A percentile compares a stretch with the other conserved stretches of the same genome.
Conservation (phyloP, 495 filamentous ascomycete species). For the Umbilicaria muhlenbergii region DNA sequence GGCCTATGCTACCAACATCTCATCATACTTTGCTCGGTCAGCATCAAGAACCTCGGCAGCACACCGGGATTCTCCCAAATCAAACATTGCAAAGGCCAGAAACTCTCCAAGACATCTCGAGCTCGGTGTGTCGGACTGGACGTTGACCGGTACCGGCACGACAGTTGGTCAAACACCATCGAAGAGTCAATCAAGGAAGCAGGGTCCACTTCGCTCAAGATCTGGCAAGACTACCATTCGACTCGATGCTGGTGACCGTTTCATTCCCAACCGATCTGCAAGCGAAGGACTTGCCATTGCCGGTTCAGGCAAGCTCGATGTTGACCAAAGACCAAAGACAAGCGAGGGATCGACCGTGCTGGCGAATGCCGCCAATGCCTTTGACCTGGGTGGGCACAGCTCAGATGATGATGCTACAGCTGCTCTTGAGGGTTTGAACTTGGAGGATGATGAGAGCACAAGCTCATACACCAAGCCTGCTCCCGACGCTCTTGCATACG, state of each 20-base stretch:
- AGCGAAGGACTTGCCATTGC: constrained; percentile 75
- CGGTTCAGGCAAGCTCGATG: constrained; percentile 63
- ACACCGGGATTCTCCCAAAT: constrained; percentile 73
- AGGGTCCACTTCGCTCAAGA: constrained; percentile 43
- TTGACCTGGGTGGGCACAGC: constrained; percentile 44
- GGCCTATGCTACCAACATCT: constrained; percentile 57
- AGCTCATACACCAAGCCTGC: constrained; percentile 55
- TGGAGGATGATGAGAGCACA: constrained; percentile 45
- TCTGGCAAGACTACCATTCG: constrained; percentile 65
- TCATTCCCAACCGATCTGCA: constrained; percentile 83
- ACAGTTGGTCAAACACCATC: constrained; percentile 52
- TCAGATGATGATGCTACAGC: constrained; percentile 63
- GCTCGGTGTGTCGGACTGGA: constrained; percentile 83
- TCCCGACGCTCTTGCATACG: constrained; percentile 77
- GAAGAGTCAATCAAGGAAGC: constrained; percentile 48
- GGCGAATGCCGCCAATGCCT: constrained; percentile 48
- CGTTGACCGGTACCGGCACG: constrained; percentile 66
- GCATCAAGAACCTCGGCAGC: constrained; percentile 31
- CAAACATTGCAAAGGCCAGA: constrained; percentile 67
- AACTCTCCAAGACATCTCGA: constrained; percentile 71
- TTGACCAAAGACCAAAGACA: constrained; percentile 53
- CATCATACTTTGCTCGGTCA: constrained; percentile 57
- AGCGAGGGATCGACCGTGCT: constrained; percentile 61
- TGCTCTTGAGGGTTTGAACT: constrained; percentile 60
- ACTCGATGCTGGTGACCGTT: constrained; percentile 77